Evolutionary conservation across 2,329 filamentous ascomycete genomes (phyloP), one percentile per base, ranked within the genome.

Genomic region (Sporothrix globosa): DNA sequence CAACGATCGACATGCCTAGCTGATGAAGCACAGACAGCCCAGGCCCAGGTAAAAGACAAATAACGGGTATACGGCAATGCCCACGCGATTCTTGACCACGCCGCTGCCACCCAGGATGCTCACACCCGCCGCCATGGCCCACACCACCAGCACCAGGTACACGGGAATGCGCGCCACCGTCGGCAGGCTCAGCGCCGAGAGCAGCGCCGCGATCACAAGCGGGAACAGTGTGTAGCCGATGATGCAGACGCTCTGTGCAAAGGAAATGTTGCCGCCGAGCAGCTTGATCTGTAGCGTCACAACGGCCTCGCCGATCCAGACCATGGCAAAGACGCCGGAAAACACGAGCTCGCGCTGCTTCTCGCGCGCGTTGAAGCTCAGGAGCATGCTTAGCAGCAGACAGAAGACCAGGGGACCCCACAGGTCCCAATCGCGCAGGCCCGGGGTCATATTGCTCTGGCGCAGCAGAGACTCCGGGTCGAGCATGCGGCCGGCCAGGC

Each of bases 171-270:
- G 87, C 6, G 91, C 88, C 74, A 98, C 91, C 75, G 88, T 91
- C 54, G 90, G 91, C 9, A 98, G 85, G 67, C 88, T 86, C 44
- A 99, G 78, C 0, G 95, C 95, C 70, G 93, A 97, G 74, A 99
- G 88, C 67, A 97, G 83, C 1, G 95, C 90, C 9, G 96, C 96
- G 75, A 99, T 92, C 76, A 98, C 96, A 68, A 99, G 88, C 1
- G 96, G 96, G 82, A 99, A 99, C 70, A 99, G 88, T 0, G 96
- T 99, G 81, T 99, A 99, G 60, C 96, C 96, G 78, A 99, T 99
- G 76, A 99, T 96, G 80, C 94, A 98, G 75, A 99, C 88, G 71
- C 93, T 97, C 81, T 99, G 96, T 77, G 97, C 96, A 80, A 99
- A 99, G 21, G 96, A 97, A 77, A 99, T 97, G 83, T 96, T 97